Evolutionary conservation across 176 grass and related monocot species (phyloP).

Genomic region (Saccharum spontaneum): DNA sequence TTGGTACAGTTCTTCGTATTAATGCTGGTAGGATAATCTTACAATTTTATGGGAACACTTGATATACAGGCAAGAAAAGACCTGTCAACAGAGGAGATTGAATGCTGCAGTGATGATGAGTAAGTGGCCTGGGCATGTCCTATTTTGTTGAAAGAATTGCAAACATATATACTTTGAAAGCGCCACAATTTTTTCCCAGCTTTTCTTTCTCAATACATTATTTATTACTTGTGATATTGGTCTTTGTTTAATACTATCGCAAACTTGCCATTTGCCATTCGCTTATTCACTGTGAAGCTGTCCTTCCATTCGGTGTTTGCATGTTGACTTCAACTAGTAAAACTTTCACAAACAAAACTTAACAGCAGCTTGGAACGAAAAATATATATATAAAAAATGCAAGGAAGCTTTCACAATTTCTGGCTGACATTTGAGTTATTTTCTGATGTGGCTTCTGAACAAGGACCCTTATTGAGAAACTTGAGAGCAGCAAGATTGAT

Average conservation of each 20-base stretch:
- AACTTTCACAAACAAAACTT: not conserved
- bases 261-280: slow-evolving; percentile 4
- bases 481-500: slow-evolving; percentile 72
- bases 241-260: slow-evolving; percentile 19
- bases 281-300: slow-evolving; percentile 12
- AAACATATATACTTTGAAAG: slow-evolving; percentile 30
- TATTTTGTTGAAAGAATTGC: slow-evolving; percentile 18
- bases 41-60: slow-evolving; percentile 31
- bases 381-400: not conserved
- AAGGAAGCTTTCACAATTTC: slow-evolving; percentile 11
- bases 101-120: slow-evolving; percentile 80
- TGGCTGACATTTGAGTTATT: slow-evolving; percentile 20
- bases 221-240: not conserved
- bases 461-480: slow-evolving; percentile 66
- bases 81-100: slow-evolving; percentile 75
- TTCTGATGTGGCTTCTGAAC: slow-evolving; percentile 34
- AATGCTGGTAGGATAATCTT: slow-evolving; percentile 28
- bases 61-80: slow-evolving; percentile 90
- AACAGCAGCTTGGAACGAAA: not conserved
- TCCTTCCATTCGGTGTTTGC: slow-evolving; percentile 9
- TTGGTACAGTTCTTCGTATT: slow-evolving; percentile 26
- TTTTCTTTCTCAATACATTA: slow-evolving; percentile 6
- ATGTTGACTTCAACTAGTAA: slow-evolving; percentile 6
- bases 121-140: slow-evolving; percentile 44
- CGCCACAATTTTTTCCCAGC: not conserved